Conservation (phyloP, 257 asterid species). For the Apocynum venetum region DNA sequence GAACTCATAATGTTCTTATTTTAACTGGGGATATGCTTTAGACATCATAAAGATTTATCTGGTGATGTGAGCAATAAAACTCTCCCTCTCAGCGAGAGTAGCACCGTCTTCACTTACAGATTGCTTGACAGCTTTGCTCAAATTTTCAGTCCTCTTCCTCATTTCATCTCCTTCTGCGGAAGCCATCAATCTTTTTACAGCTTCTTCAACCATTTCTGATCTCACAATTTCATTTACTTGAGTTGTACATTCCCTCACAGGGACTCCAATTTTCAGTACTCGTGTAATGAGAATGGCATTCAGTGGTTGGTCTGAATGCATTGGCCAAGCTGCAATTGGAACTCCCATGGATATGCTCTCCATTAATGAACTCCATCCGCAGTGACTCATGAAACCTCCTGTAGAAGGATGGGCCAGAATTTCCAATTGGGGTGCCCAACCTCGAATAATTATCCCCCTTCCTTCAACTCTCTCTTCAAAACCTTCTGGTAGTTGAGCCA, state of each 20-base stretch:
- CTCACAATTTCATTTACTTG: constrained; percentile 21
- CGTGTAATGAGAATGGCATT: constrained; percentile 19
- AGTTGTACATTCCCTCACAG: constrained; percentile 37
- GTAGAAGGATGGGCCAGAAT: too few relatives aligned
- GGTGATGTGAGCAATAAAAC: constrained; percentile 26
- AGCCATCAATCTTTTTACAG: constrained; percentile 37
- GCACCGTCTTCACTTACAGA: constrained; percentile 9
- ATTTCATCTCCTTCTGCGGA: constrained; percentile 34
- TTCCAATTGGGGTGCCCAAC: too few relatives aligned
- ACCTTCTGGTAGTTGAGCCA: too few relatives aligned
- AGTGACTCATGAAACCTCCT: too few relatives aligned
- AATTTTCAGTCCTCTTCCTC: constrained; percentile 31
- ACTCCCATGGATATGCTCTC: too few relatives aligned
- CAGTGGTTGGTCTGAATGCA: constrained; percentile 27
- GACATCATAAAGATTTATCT: constrained; percentile 3
- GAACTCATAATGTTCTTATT: too few relatives aligned
- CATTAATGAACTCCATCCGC: too few relatives aligned
- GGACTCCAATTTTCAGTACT: constrained; percentile 28
- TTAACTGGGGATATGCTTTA: too few relatives aligned
- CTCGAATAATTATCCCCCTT: too few relatives aligned
- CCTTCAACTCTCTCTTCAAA: too few relatives aligned
- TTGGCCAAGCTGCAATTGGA: constrained; percentile 27
- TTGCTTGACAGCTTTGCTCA: constrained; percentile 13
- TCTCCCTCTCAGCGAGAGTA: constrained; percentile 10
- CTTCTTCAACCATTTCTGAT: constrained; percentile 15